These are phyloP conservation scores for Ettlia oleoabundans DNA, from an alignment of 139 green algal species.

Conservation along the genomic window DNA sequence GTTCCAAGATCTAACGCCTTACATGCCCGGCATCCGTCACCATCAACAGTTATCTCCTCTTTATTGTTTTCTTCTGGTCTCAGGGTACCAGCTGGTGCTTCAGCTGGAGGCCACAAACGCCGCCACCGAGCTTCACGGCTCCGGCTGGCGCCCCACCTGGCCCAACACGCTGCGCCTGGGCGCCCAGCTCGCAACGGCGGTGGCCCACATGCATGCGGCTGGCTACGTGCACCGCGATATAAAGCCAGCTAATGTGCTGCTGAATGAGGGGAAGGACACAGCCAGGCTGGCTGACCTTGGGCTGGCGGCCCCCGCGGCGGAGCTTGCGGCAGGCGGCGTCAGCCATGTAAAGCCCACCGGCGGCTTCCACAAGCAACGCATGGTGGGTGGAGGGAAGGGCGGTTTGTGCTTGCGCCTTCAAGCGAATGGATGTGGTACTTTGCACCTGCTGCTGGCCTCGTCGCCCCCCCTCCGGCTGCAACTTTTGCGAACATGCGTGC, in stretches of 20 bases:
- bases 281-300: conserved; percentile 68
- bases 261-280: not conserved
- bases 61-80: not conserved
- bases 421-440: too few species aligned
- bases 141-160: conserved; percentile 65
- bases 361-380: conserved; percentile 79
- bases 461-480: too few species aligned
- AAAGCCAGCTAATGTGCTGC: conserved; percentile 66
- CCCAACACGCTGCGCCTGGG: conserved; percentile 50
- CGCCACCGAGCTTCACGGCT: conserved; percentile 59
- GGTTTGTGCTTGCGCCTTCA: not conserved
- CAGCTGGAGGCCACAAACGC: conserved; percentile 61
- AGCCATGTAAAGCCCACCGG: conserved; percentile 61
- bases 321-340: conserved; percentile 6
- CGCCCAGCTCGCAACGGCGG: conserved; percentile 53
- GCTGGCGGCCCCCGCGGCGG: conserved; percentile 43
- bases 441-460: too few species aligned
- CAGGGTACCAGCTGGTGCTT: conserved; percentile 70
- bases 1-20: not conserved
- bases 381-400: conserved; percentile 22
- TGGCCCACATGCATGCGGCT: conserved; percentile 60
- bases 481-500: too few species aligned
- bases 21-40: not conserved
- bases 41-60: not conserved
- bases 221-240: conserved; percentile 58